phyloP scores from a whole-genome alignment of 805 yeast species.

The Kluyveromyces aestuarii region DNA sequence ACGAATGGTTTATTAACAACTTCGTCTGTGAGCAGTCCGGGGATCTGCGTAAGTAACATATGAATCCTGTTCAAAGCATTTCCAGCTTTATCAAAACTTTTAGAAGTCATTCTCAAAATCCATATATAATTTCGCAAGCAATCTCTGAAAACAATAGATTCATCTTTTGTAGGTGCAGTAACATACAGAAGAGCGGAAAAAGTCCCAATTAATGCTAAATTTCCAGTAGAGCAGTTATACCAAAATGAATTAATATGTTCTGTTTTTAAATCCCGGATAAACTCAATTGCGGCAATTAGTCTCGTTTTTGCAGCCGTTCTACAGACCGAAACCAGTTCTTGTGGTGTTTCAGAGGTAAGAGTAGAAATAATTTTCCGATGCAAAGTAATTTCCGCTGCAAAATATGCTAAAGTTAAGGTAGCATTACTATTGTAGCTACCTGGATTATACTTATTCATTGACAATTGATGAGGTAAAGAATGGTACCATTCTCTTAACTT shows the following conservation, averaged over 20 bases:
- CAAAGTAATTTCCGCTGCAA: constrained; percentile 80
- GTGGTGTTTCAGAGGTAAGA: constrained; percentile 36
- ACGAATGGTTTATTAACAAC: constrained; percentile 8
- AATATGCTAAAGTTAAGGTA: constrained; percentile 72
- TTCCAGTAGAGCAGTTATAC: constrained; percentile 75
- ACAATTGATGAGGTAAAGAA: constrained; percentile 53
- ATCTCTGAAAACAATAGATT: constrained; percentile 53
- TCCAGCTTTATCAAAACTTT: constrained; percentile 71
- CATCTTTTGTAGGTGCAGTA: constrained; percentile 55
- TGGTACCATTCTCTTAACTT: constrained; percentile 70
- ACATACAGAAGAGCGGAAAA: constrained; percentile 76
- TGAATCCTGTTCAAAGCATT: constrained; percentile 66
- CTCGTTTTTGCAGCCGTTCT: constrained; percentile 80
- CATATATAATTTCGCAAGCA: constrained; percentile 69
- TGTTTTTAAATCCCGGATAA: constrained; percentile 62
- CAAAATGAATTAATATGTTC: constrained; percentile 85
- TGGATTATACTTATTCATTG: constrained; percentile 51
- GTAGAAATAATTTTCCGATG: constrained; percentile 68
- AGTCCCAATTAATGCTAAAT: constrained; percentile 75
- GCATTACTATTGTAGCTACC: constrained; percentile 66
- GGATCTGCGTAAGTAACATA: constrained; percentile 62
- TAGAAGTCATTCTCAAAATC: constrained; percentile 64
- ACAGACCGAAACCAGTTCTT: constrained; percentile 56
- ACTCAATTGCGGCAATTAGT: constrained; percentile 71
- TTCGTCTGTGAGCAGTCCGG: constrained; percentile 42